Evolutionary conservation across 306 rosid genomes (phyloP), one percentile per base, ranked within the genome.

Genomic region (Gynostemma pentaphyllum): DNA sequence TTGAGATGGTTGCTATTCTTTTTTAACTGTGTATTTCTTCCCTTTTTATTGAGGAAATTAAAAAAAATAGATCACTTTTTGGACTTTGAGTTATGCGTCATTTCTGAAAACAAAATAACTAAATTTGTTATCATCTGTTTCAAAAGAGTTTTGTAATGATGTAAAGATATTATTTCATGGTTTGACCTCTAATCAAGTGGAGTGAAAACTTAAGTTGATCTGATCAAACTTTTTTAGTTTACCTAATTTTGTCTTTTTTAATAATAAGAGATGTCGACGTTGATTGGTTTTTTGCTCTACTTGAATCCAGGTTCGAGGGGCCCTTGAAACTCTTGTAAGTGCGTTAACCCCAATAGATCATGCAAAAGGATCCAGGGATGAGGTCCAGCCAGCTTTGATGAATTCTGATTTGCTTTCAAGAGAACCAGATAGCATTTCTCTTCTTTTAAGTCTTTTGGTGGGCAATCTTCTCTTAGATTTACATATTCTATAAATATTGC

Each of bases 361-460:
- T 72, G 78, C 69, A 47, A 90, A 85, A 80, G 82, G 68, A 30
- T 77, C 83, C 62, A 80, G 76, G 73, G 88, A 81, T 70, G 87
- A 85, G 79, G 90, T 87, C 70, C 87, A 87, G 52, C 96, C 97
- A 44, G 94, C 86, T 42, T 52, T 83, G 57, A 83, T 87, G 96
- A 90, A 90, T 68, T 64, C 87, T 51, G 97, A 90, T 85, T 70
- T 87, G 76, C 95, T 90, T 75, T 87, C 96, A 41, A 75, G 96
- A 72, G 97, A 90, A 72, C 82, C 85, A 29, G 96, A 85, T 56
- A 81, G 78, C 79, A 90, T 90, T 76, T 76, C 96, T 53, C 95
- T 87, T 73, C 94, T 90, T 77, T 71, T 87, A 54, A 90, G 91
- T 74, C 79, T 90, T 83, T 70, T 90, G 97, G 97, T 90, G 75